Base-by-base conservation (phyloP, 148 eudicot genomes). In the Spergularia marina region DNA sequence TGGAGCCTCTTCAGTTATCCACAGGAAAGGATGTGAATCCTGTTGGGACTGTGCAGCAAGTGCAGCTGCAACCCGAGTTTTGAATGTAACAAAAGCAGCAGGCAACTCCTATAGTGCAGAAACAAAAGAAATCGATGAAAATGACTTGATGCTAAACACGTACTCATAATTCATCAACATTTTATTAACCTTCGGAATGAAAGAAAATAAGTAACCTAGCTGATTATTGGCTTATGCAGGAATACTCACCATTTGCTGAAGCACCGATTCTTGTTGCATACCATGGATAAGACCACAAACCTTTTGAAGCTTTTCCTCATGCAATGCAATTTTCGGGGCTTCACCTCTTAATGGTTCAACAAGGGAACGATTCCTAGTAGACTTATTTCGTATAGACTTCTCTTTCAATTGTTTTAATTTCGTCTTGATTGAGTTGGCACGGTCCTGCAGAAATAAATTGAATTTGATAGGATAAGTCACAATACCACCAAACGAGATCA, bases 1-100 rank as follows among this genome's bases (percentile, higher is more conserved):
- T 67, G 97, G 97, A 58, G 98, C 94, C 84, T 84, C 81, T 82
- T 91, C 91, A 39, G 98, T 94, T 64, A 87, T 86, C 98, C 97
- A 94, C 53, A 86, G 25, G 71, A 94, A 86, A 59, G 98, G 94
- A 82, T 94, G 86, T 65, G 91, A 70, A 79, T 83, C 88, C 77
- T 94, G 98, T 80, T 85, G 97, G 59, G 97, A 88, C 80, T 94
- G 94, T 12, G 97, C 87, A 68, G 86, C 93, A 73, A 94, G 85
- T 51, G 87, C 83, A 75, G 97, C 92, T 60, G 88, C 92, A 80
- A 88, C 85, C 16, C 97, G 87, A 51, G 87, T 86, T 70, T 83
- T 91, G 79, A 94, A 94, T 70, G 94, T 89, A 57, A 91, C 92
- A 80, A 94, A 91, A 83, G 97, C 98, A 85, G 89, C 90, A 21